Conservation (phyloP, 768 basidiomycete genomes). For the Tephrocybe sp. region DNA sequence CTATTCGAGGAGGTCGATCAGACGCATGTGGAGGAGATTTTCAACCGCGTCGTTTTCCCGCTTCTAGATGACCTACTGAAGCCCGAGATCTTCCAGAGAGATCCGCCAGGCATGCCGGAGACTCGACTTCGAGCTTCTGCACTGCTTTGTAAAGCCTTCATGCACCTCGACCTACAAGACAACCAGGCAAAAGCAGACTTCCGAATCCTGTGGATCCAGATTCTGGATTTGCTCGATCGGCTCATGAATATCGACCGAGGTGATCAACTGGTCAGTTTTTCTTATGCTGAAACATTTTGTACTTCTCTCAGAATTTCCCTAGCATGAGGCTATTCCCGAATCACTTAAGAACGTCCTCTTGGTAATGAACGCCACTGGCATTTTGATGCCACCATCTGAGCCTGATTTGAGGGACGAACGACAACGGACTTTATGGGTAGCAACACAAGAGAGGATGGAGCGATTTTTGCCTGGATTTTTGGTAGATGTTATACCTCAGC, state of each 20-base stretch:
- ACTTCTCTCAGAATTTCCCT: neutral
- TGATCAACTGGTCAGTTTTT: slow-evolving; percentile 77
- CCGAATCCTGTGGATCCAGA: slow-evolving; percentile 80
- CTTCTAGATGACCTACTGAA: slow-evolving; percentile 89
- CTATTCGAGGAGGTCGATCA: slow-evolving; percentile 58
- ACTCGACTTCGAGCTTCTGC: slow-evolving; percentile 85
- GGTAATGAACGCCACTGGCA: slow-evolving; percentile 90
- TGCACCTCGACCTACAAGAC: slow-evolving; percentile 86
- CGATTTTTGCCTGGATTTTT: slow-evolving; percentile 92
- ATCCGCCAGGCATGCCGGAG: slow-evolving; percentile 88
- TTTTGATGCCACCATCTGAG: slow-evolving; percentile 66
- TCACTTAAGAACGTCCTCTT: slow-evolving; percentile 95
- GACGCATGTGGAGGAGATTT: slow-evolving; percentile 74
- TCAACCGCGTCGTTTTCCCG: slow-evolving; percentile 89
- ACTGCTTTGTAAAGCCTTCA: slow-evolving; percentile 93
- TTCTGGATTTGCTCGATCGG: slow-evolving; percentile 85
- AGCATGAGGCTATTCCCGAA: slow-evolving; percentile 96
- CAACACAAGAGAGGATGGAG: slow-evolving; percentile 85
- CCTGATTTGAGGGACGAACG: slow-evolving; percentile 53
- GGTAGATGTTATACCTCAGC: slow-evolving; percentile 58
- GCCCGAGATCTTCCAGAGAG: slow-evolving; percentile 74
- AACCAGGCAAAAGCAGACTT: slow-evolving; percentile 60
- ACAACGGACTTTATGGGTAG: slow-evolving; percentile 77
- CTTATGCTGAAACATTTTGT: neutral
- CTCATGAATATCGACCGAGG: slow-evolving; percentile 84